Evolutionary conservation across 441 rosid species (phyloP), one percentile per base, ranked within the genome.

Genomic region (Pelargonium fulgidum): DNA sequence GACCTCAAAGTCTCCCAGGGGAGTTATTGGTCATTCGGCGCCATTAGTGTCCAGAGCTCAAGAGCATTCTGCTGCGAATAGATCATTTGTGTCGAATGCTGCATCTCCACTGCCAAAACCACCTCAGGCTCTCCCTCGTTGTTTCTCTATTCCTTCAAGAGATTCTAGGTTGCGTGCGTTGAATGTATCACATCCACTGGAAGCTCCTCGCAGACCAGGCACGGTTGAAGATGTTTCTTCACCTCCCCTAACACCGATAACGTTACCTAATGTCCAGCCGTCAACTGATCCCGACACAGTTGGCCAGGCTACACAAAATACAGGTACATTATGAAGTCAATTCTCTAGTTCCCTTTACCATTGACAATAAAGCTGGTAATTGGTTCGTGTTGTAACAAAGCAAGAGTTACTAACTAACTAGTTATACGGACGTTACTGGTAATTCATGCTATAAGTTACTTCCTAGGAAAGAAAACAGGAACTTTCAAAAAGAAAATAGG

Each of bases 131-230:
- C 75, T 86, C 24, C 74, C 84, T 50, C 88, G 89, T 70, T 85
- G 96, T 77, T 89, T 85, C 71, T 89, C 92, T 69, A 89, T 85
- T 70, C 91, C 89, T 58, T 73, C 87, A 17, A 81, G 85, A 67
- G 71, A 82, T 76, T 79, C 70, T 56, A 81, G 79, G 79, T 79
- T 73, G 39, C 71, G 73, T 75, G 82, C 75, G 64, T 68, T 82
- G 74, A 80, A 78, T 66, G 75, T 73, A 71, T 75, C 86, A 6
- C 80, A 74, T 65, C 81, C 80, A 39, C 6, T 59, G 2, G 79
- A 81, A 70, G 73, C 74, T 64, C 69, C 82, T 72, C 73, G 68
- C 72, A 83, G 70, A 52, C 65, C 81, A 68, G 85, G 78, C 80
- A 75, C 75, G 66, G 65, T 76, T 72, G 82, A 80, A 72, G 82